These are phyloP conservation scores for Stephania yunnanensis DNA, from an alignment of 164 flowering plant species.

Conservation along the genomic window DNA sequence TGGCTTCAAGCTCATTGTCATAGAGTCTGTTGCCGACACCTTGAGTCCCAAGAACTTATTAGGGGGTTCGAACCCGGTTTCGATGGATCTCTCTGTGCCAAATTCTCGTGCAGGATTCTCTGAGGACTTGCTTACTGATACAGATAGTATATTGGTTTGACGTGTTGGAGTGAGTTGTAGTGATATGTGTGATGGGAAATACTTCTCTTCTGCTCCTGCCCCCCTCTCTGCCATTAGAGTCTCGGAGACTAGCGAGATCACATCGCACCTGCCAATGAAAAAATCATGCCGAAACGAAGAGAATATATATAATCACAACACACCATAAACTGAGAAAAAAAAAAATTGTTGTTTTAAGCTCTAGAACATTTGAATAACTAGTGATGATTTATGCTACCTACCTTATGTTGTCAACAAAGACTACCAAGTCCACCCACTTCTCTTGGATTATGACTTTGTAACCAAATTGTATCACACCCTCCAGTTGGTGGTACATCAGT, in stretches of 20 bases:
- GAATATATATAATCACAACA: no score
- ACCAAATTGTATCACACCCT: conserved; percentile 77
- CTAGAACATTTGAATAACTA: no score
- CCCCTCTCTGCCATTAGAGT: conserved; percentile 55
- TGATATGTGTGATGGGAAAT: conserved; percentile 81
- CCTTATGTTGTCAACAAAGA: conserved; percentile 79
- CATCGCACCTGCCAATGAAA: conserved; percentile 46
- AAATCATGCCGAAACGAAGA: neutral
- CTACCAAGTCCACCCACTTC: conserved; percentile 56
- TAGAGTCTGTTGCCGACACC: conserved; percentile 49
- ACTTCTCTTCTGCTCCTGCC: conserved; percentile 66
- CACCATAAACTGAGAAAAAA: no score
- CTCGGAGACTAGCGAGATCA: conserved; percentile 51
- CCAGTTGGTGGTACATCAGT: conserved; percentile 68
- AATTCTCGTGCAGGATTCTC: conserved; percentile 66
- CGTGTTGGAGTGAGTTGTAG: conserved; percentile 65
- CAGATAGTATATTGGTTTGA: conserved; percentile 52
- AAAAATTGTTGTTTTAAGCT: no score
- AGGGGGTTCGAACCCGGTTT: conserved; percentile 53
- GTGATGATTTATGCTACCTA: conserved; percentile 12
- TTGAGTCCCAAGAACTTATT: conserved; percentile 43
- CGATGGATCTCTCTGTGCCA: conserved; percentile 46
- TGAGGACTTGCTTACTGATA: conserved; percentile 82
- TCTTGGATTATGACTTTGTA: conserved; percentile 40
- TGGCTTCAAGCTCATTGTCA: conserved; percentile 57